Evolutionary conservation across 2,329 filamentous ascomycete species (phyloP), one percentile per base, ranked within the genome.

Genomic region (Endoconidiophora polonica): DNA sequence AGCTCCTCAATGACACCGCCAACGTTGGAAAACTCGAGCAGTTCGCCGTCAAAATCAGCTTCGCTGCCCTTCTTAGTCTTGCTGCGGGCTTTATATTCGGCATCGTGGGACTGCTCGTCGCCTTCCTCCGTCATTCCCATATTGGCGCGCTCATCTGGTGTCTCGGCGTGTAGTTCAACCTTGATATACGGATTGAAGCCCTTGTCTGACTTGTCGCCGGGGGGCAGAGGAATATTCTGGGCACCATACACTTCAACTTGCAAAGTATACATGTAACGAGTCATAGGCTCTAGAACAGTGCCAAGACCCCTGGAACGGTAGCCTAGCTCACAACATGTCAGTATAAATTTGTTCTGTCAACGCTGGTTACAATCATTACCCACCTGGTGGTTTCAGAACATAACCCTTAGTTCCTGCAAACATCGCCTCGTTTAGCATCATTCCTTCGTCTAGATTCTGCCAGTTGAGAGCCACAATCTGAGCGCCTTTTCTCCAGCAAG

Each of bases 361-460:
- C 12, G 10, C 22, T n/a, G 12, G 43, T n/a, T 16, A 14, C 4
- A 5, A 12, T 10, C n/a, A 10, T 22, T 12, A 54, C 59, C 41
- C 59, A 71, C 82, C 84, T 55, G 74, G 66, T 0, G 88, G 88
- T 63, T 95, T 95, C 39, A 94, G 70, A 1, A 91, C 79, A 68
- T 87, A 95, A 20, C 88, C 88, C n/a, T 73, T 72, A 0, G 83
- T 85, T 9, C 81, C 83, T 1, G 78, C 74, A 63, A 94, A 94
- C 86, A 94, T 91, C 57, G 78, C 88, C 60, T 91, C 81, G 60
- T 95, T 95, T 12, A 94, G 73, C 90, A 95, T 95, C 81, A 93
- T 93, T 29, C 86, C 87, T 57, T 86, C 82, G 59, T 95, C 87
- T 63, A 83, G 80, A 54, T 80, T 81, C 64, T 96, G 88, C 86